Evolutionary conservation across 2,329 filamentous ascomycete species (phyloP).

Genomic region (Macroventuria anomochaeta): DNA sequence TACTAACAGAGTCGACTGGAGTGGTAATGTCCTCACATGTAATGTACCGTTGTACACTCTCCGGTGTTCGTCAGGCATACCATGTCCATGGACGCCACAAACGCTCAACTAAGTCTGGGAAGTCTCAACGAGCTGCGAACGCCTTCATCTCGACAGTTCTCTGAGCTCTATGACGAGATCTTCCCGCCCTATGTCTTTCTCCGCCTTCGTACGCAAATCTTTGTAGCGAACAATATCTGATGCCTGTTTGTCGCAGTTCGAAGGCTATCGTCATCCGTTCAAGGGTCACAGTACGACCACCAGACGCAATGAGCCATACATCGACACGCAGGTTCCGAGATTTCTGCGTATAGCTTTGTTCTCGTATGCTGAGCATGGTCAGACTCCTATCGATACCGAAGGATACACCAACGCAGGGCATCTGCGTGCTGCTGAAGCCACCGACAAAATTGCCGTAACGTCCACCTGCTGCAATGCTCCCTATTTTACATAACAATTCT

Average conservation of each 20-base stretch:
- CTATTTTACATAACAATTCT: conserved; percentile 65
- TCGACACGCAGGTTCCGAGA: conserved; percentile 78
- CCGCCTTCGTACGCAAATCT: no score
- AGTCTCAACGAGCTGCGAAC: background rate
- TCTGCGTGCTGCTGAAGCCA: conserved; percentile 89
- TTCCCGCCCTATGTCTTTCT: no score
- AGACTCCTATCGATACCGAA: conserved; percentile 94
- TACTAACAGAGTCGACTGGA: no score
- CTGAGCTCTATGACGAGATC: no score
- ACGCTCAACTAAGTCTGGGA: background rate
- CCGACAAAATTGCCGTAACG: conserved; percentile 92
- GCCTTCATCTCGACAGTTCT: background rate
- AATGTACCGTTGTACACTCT: no score
- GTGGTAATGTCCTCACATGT: no score
- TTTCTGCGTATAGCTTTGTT: conserved; percentile 59
- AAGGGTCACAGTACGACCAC: conserved; percentile 85
- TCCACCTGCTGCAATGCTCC: conserved; percentile 85
- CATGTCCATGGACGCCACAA: background rate
- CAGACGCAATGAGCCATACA: conserved; percentile 94
- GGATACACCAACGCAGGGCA: conserved; percentile 89
- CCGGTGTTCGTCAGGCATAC: background rate
- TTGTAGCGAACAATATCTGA: no score
- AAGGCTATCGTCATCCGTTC: no score
- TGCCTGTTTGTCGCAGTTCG: conserved; percentile 81
- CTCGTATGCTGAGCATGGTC: conserved; percentile 79